Evolutionary conservation across 176 grass and related monocot genomes (phyloP).

Genomic region (Eleusine indica): DNA sequence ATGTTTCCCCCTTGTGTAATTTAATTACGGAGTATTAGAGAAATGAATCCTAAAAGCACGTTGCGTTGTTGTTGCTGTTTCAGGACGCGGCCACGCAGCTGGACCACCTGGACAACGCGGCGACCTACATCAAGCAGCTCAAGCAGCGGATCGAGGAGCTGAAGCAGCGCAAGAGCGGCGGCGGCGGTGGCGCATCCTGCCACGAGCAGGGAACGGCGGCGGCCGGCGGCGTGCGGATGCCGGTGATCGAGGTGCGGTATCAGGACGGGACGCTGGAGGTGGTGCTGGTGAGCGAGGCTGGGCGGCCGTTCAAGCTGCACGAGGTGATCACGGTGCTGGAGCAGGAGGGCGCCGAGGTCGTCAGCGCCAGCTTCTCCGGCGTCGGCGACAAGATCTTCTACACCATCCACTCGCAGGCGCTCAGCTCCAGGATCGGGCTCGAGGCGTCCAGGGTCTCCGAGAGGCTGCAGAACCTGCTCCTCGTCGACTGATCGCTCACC

Average conservation of each 20-base stretch:
- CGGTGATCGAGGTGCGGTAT: slow-evolving; percentile 65
- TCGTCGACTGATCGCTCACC: not conserved
- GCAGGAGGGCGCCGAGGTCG: slow-evolving; percentile 80
- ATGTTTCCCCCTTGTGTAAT: not conserved
- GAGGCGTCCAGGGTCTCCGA: slow-evolving; percentile 53
- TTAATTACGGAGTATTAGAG: no score
- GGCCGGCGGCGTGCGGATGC: slow-evolving; percentile 4
- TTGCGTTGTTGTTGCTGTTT: not conserved
- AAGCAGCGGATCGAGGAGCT: slow-evolving; percentile 53
- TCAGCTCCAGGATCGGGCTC: slow-evolving; percentile 58
- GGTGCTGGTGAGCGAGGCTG: slow-evolving; percentile 55
- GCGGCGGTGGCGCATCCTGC: not conserved
- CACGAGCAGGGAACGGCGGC: not conserved
- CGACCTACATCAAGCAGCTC: slow-evolving; percentile 75
- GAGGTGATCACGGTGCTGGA: slow-evolving; percentile 77
- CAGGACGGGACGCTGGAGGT: slow-evolving; percentile 74
- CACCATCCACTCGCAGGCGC: slow-evolving; percentile 81
- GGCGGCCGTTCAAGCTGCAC: slow-evolving; percentile 58
- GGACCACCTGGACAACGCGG: slow-evolving; percentile 70
- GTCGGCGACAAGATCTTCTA: slow-evolving; percentile 78
- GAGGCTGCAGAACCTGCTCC: slow-evolving; percentile 52
- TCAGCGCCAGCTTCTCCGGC: slow-evolving; percentile 78
- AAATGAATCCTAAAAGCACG: not conserved
- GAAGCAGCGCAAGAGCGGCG: slow-evolving; percentile 32
- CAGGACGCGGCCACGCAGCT: slow-evolving; percentile 69